phyloP scores from a whole-genome alignment of 176 grass and related monocot genomes.

The Dactylis glomerata region DNA sequence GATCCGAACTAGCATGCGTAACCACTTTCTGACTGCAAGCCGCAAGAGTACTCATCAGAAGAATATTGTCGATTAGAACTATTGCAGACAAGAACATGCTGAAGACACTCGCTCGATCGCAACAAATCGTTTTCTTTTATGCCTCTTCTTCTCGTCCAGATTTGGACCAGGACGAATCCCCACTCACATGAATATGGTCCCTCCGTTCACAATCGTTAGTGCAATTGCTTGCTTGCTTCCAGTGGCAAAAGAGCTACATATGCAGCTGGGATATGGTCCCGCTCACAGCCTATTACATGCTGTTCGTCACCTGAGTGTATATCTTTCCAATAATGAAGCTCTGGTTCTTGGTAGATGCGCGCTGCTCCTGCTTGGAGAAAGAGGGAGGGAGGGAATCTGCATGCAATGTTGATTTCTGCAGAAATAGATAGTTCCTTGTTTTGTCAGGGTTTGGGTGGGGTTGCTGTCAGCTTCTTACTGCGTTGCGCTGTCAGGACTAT shows the following conservation, averaged over 20 bases:
- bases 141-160: not conserved
- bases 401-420: not conserved
- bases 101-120: not conserved
- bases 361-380: not conserved
- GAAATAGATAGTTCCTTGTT: conserved; percentile 5
- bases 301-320: conserved; percentile 6
- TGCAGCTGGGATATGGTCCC: conserved; percentile 16
- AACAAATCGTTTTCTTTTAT: not conserved
- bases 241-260: conserved; percentile 20
- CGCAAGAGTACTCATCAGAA: not conserved
- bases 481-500: not conserved
- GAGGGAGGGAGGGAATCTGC: not conserved
- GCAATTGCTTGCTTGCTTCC: conserved; percentile 3
- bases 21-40: not conserved
- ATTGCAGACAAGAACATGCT: conserved; percentile 9
- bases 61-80: not conserved
- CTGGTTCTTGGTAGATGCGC: not conserved
- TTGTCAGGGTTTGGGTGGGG: not conserved
- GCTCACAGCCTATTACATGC: not conserved
- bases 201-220: not conserved
- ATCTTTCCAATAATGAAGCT: conserved; percentile 15
- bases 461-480: not conserved
- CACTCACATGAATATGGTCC: conserved; percentile 27
- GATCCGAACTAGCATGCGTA: not conserved
- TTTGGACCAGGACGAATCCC: not conserved